Percentiles rank a stretch among this genome's conserved stretches.
Conservation (phyloP, 805 yeast genomes). For the Cephaloascus albidus region DNA sequence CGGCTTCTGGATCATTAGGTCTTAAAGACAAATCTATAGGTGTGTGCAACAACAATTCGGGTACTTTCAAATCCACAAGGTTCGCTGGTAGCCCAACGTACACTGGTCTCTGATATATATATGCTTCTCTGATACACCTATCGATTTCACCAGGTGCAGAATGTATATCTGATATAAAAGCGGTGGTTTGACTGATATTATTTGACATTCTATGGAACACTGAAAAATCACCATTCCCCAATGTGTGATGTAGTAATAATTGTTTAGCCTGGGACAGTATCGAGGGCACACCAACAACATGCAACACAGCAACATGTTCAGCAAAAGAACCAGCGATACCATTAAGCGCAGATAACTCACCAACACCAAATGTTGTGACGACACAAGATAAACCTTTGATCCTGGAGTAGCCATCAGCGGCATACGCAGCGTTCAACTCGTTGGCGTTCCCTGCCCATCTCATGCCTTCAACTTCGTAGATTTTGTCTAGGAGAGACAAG, state of each 20-base stretch:
- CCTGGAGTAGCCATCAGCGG: conserved; percentile 85
- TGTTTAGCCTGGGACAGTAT: conserved; percentile 64
- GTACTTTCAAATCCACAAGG: conserved; percentile 58
- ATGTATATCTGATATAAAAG: conserved; percentile 51
- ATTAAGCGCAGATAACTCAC: conserved; percentile 76
- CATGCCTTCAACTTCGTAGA: conserved; percentile 65
- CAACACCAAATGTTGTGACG: conserved; percentile 86
- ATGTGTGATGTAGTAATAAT: conserved; percentile 70
- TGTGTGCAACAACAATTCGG: conserved; percentile 44
- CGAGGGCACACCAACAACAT: conserved; percentile 83
- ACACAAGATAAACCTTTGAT: conserved; percentile 67
- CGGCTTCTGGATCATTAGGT: conserved; percentile 52
- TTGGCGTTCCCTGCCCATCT: conserved; percentile 91
- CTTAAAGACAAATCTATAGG: conserved; percentile 55
- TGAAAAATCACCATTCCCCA: conserved; percentile 76
- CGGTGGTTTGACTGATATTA: conserved; percentile 58
- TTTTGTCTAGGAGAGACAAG: conserved; percentile 59
- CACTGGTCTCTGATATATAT: conserved; percentile 67
- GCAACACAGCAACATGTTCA: conserved; percentile 80
- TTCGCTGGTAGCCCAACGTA: conserved; percentile 80
- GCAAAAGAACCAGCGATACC: conserved; percentile 87
- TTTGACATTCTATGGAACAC: conserved; percentile 75
- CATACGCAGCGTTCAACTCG: conserved; percentile 82
- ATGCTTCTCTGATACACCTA: conserved; percentile 64
- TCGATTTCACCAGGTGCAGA: conserved; percentile 68